Evolutionary conservation across 495 filamentous ascomycete genomes (phyloP).

Genomic region (Podospora anserina): DNA sequence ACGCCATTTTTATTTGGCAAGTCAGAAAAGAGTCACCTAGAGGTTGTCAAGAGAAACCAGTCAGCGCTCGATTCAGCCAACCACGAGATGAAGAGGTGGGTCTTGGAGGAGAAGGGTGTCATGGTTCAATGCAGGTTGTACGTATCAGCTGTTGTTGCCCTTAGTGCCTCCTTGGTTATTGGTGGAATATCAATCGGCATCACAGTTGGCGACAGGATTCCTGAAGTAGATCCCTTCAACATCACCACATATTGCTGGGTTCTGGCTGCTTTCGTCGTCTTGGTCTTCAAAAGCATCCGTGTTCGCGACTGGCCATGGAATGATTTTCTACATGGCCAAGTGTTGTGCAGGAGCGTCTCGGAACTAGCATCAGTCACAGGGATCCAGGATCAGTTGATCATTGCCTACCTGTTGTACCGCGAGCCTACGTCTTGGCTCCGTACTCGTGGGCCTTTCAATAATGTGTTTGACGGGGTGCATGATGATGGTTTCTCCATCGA

Average conservation of each 20-base stretch:
- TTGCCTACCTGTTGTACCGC: conserved; percentile 30
- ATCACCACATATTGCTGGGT: conserved; percentile 36
- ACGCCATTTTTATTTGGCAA: background rate
- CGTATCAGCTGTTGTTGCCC: background rate
- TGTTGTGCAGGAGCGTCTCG: conserved; percentile 29
- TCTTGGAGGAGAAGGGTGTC: conserved; percentile 3
- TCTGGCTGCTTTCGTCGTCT: conserved; percentile 31
- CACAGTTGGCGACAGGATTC: conserved; percentile 25
- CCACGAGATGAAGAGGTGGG: background rate
- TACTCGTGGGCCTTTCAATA: conserved; percentile 33
- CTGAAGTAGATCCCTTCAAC: conserved; percentile 38
- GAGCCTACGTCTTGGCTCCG: conserved; percentile 22
- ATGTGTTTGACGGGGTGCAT: conserved; percentile 21
- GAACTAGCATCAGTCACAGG: conserved; percentile 33
- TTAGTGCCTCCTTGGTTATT: background rate
- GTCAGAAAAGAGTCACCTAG: background rate
- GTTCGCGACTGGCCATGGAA: conserved; percentile 35
- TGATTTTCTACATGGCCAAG: conserved; percentile 31
- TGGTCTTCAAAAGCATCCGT: conserved; percentile 30
- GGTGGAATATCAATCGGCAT: conserved; percentile 24
- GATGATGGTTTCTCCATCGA: conserved; percentile 37
- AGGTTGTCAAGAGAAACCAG: background rate
- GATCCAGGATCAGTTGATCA: conserved; percentile 30
- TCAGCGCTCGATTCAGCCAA: background rate
- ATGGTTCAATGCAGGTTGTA: conserved; percentile 9